Conservation (phyloP, 306 rosid species). For the Calophaca sinica region DNA sequence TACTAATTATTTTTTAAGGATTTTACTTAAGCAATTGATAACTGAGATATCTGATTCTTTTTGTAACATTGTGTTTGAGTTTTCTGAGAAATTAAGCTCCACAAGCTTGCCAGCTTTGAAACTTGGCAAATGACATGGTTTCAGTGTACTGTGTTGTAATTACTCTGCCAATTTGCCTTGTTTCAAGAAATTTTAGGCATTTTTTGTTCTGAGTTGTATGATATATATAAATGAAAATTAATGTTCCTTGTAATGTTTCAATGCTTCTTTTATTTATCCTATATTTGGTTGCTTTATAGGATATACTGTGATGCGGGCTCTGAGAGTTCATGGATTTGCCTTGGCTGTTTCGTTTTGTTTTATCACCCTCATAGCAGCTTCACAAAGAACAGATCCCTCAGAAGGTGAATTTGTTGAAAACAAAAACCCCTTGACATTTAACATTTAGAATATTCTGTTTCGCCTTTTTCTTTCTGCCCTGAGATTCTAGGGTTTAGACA, state of each 20-base stretch:
- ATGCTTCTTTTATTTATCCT: background rate
- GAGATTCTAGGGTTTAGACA: conserved; percentile 28
- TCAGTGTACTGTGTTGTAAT: background rate
- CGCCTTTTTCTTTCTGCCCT: conserved; percentile 23
- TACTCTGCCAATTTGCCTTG: background rate
- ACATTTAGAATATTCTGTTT: conserved; percentile 28
- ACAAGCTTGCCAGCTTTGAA: background rate
- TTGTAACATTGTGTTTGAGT: conserved; percentile 26
- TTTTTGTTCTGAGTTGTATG: conserved; percentile 20
- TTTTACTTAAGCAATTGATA: background rate
- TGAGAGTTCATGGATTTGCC: conserved; percentile 54
- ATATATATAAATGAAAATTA: background rate
- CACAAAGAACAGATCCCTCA: conserved; percentile 66
- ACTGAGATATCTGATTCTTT: conserved; percentile 25
- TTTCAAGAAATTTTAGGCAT: background rate
- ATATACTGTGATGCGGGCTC: conserved; percentile 56
- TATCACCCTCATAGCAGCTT: conserved; percentile 46
- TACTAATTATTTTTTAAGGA: background rate
- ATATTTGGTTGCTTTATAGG: conserved; percentile 42
- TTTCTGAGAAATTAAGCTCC: background rate
- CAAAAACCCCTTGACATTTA: too few relatives aligned
- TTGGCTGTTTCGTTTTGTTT: conserved; percentile 53
- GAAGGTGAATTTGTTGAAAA: conserved; percentile 61
- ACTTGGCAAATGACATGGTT: background rate
- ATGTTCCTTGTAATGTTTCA: conserved; percentile 25